These are phyloP conservation scores for Cyathus striatus DNA, from an alignment of 768 basidiomycete species.

Conservation along the genomic window DNA sequence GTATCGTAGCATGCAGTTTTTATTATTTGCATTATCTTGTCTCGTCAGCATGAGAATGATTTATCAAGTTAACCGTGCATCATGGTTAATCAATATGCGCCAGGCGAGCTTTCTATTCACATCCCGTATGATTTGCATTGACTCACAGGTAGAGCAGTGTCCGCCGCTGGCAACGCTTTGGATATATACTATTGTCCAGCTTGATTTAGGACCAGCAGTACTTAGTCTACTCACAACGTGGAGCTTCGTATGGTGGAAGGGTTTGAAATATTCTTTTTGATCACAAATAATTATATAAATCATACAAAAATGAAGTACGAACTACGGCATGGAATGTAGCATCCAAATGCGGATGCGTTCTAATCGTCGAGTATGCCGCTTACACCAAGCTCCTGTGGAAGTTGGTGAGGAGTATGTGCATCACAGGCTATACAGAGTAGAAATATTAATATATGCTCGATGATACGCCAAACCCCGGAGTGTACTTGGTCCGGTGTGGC, in stretches of 20 bases:
- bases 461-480: conserved; percentile 69
- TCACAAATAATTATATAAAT: neutral
- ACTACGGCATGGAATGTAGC: neutral
- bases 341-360: no score
- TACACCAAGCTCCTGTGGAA: neutral
- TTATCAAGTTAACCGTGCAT: conserved; percentile 63
- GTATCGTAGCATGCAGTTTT: conserved; percentile 43
- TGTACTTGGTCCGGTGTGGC: conserved; percentile 57
- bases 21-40: conserved; percentile 55
- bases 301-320: neutral
- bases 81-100: conserved; percentile 67
- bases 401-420: no score
- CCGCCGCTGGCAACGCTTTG: conserved; percentile 77
- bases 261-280: conserved; percentile 39
- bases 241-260: conserved; percentile 58
- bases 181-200: conserved; percentile 70
- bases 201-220: conserved; percentile 59
- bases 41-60: conserved; percentile 61
- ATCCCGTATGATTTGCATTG: neutral
- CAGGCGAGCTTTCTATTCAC: conserved; percentile 43
- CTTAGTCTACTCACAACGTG: conserved; percentile 49
- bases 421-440: neutral
- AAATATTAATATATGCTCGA: conserved; percentile 58
- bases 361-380: no score
- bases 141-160: conserved; percentile 34